phyloP scores from a whole-genome alignment of 1,284 basidiomycete species.

The Moesziomyces parantarcticus region DNA sequence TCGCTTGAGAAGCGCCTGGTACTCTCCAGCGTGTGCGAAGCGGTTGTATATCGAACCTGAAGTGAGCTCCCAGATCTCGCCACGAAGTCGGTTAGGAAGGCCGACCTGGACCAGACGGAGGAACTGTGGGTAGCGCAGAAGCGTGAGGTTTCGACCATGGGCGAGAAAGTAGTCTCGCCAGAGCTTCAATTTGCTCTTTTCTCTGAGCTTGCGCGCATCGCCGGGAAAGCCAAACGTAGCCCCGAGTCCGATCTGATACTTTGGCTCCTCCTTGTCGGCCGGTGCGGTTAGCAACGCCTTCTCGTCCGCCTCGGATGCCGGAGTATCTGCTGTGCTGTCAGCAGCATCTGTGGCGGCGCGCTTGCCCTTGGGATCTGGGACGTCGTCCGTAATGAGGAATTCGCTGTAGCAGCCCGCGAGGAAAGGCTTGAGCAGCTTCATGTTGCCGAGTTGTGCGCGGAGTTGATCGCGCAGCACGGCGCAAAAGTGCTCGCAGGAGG shows the following conservation, averaged over 20 bases:
- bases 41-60: conserved; percentile 91
- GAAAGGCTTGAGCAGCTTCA: conserved; percentile 93
- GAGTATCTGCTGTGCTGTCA: conserved; percentile 38
- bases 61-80: conserved; percentile 98
- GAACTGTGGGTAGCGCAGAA: conserved; percentile 96
- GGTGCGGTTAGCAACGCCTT: conserved; percentile 7
- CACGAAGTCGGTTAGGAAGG: conserved; percentile 90
- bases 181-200: conserved; percentile 95
- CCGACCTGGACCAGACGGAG: conserved; percentile 97
- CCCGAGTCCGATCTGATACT: conserved; percentile 61
- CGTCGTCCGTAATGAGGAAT: conserved; percentile 73
- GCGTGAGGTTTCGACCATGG: conserved; percentile 87
- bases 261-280: conserved; percentile 32
- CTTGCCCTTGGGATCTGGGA: conserved; percentile 69
- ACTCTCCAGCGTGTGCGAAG: conserved; percentile 86
- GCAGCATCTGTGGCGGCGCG: conserved; percentile 22
- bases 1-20: conserved; percentile 81
- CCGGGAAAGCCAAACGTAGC: conserved; percentile 67
- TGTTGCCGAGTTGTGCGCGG: conserved; percentile 78
- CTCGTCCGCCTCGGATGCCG: conserved; percentile 22
- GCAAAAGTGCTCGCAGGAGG: conserved; percentile 94
- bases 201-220: conserved; percentile 72
- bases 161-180: conserved; percentile 84
- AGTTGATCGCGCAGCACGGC: conserved; percentile 86
- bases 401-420: conserved; percentile 95